Evolutionary conservation across 108 stramenopile genomes (phyloP).

Genomic region (Skeletonema costatum): DNA sequence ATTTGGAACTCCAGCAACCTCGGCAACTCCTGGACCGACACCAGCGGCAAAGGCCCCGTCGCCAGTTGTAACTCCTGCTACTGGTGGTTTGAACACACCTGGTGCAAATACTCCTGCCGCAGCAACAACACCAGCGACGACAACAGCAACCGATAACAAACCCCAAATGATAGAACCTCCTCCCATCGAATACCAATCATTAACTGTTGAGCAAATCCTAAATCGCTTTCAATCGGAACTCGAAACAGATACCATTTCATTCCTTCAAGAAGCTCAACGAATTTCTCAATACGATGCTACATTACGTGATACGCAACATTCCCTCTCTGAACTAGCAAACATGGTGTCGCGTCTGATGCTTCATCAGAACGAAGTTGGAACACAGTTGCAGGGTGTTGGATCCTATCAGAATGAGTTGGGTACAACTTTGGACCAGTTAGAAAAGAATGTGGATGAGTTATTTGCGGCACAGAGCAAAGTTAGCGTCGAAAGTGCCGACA

Average conservation of each 20-base stretch:
- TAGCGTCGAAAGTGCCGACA: slow-evolving; percentile 68
- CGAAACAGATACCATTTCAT: slow-evolving; percentile 68
- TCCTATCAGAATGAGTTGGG: slow-evolving; percentile 70
- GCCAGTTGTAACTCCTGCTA: slow-evolving; percentile 20
- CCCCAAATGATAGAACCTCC: slow-evolving; percentile 55
- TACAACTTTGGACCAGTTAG: slow-evolving; percentile 57
- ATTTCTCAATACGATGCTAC: slow-evolving; percentile 79
- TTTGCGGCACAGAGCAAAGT: slow-evolving; percentile 64
- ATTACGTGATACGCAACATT: slow-evolving; percentile 72
- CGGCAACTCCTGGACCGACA: slow-evolving; percentile 32
- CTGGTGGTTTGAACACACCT: slow-evolving; percentile 16
- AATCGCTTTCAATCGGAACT: slow-evolving; percentile 80
- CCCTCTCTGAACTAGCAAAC: slow-evolving; percentile 55
- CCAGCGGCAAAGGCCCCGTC: slow-evolving; percentile 33
- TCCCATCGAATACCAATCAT: slow-evolving; percentile 74
- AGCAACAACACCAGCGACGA: slow-evolving; percentile 14
- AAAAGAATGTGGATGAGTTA: slow-evolving; percentile 72
- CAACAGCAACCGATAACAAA: slow-evolving; percentile 8
- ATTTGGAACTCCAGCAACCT: slow-evolving; percentile 41
- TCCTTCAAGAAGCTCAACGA: slow-evolving; percentile 74
- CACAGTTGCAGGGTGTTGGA: slow-evolving; percentile 55
- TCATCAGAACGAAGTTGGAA: slow-evolving; percentile 72
- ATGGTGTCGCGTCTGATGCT: slow-evolving; percentile 61
- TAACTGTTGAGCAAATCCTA: slow-evolving; percentile 85
- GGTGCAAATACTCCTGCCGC: slow-evolving; percentile 5